Base-by-base conservation (phyloP, 2,329 filamentous ascomycete genomes). In the Ceratocystis alfenasii region DNA sequence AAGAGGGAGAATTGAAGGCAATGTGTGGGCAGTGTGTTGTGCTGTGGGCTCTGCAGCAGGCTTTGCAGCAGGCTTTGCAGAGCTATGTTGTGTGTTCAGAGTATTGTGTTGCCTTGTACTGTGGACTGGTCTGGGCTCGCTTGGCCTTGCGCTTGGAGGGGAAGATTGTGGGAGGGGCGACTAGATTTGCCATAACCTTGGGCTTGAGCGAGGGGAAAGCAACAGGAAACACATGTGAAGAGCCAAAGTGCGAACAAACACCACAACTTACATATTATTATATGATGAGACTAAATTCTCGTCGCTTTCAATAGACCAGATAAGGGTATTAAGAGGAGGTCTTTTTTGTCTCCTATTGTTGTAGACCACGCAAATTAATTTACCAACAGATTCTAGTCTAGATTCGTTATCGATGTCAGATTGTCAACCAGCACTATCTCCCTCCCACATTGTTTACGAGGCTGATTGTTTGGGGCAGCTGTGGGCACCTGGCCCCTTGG, bases 91-190 rank as follows among this genome's bases (percentile, higher is more conserved):
- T 55, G 50, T 55, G 22, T 12, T 55, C 36, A 4, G 17, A 20
- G 46, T 55, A n/a, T 25, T 48, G 25, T 22, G 59, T 50, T 28
- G 25, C 10, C 20, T 25, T 45, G 50, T 25, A 22, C 55, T 50
- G 59, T 45, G 45, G 48, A 20, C 36, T 41, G 36, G 36, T 12
- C 36, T 41, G 45, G 45, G 17, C n/a, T 48, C 17, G 33, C 10
- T 22, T 46, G 46, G 50, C 44, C 46, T 57, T 30, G 57, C 33
- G 36, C 33, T 20, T 55, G 44, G 53, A 57, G 63, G 22, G 55
- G 53, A 57, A 41, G 33, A 53, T 25, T 2, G 41, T 25, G 62
- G 48, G 62, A 64, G 50, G 50, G 44, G 46, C 30, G 44, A 48
- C 20, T 17, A 20, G 48, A 41, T 41, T 41, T 12, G 36, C 36